These are phyloP conservation scores for Xylaria sp. DNA, from an alignment of 2,329 filamentous ascomycete species.

Conservation along the genomic window DNA sequence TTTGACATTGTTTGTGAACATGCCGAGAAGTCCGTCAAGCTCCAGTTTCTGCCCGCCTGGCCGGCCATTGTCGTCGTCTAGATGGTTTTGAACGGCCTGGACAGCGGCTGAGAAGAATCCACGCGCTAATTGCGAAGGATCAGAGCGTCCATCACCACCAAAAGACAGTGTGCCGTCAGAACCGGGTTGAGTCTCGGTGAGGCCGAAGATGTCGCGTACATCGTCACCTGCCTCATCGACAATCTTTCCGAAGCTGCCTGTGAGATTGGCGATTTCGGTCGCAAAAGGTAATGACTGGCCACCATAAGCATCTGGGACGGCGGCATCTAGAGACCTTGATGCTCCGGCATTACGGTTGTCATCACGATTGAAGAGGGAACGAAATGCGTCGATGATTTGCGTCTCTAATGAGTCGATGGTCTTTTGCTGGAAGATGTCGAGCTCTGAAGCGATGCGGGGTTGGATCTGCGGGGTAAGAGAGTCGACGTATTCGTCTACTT, in stretches of 20 bases:
- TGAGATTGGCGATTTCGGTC: slow-evolving; percentile 50
- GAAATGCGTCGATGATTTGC: slow-evolving; percentile 53
- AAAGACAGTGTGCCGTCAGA: background rate
- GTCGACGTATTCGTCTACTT: slow-evolving; percentile 54
- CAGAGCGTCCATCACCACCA: slow-evolving; percentile 33
- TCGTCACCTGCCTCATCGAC: slow-evolving; percentile 51
- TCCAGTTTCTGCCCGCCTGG: slow-evolving; percentile 43
- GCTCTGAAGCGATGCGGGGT: slow-evolving; percentile 52
- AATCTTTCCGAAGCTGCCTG: slow-evolving; percentile 48
- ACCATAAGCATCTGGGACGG: slow-evolving; percentile 49
- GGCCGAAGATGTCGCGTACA: slow-evolving; percentile 50
- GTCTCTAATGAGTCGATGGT: slow-evolving; percentile 53
- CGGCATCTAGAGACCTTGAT: slow-evolving; percentile 36
- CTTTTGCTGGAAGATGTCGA: slow-evolving; percentile 51
- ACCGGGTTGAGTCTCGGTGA: slow-evolving; percentile 44
- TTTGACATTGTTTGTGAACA: slow-evolving; percentile 51
- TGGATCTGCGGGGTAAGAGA: slow-evolving; percentile 53
- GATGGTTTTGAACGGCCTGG: slow-evolving; percentile 49
- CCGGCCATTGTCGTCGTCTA: slow-evolving; percentile 41
- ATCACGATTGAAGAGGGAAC: slow-evolving; percentile 50
- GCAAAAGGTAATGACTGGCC: slow-evolving; percentile 51
- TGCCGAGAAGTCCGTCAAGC: slow-evolving; percentile 51
- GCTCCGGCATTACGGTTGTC: slow-evolving; percentile 19
- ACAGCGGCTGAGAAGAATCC: slow-evolving; percentile 51
- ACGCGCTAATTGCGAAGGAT: background rate